Conservation (phyloP, 352 stramenopile genomes). For the Globisporangium acanthophoron region DNA sequence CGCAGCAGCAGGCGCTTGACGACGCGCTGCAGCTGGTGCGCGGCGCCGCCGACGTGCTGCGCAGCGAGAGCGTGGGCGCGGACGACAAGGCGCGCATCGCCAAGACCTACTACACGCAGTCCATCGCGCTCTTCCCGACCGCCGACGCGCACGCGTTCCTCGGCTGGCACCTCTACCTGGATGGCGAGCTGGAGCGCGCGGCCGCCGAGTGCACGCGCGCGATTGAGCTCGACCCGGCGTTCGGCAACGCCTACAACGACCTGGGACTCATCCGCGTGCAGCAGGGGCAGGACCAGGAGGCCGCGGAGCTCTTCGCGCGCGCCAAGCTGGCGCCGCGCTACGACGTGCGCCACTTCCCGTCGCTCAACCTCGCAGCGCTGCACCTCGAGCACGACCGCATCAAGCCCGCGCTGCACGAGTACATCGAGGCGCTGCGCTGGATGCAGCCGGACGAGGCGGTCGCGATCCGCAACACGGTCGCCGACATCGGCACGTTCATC, state of each 20-base stretch:
- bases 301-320: conserved; percentile 50
- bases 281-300: conserved; percentile 51
- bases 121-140: conserved; percentile 57
- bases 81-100: conserved; percentile 48
- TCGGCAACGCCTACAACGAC: conserved; percentile 74
- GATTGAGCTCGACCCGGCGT: conserved; percentile 59
- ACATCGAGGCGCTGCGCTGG: conserved; percentile 74
- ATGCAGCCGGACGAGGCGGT: conserved; percentile 42
- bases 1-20: conserved; percentile 27
- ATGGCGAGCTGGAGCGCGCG: conserved; percentile 47
- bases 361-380: conserved; percentile 55
- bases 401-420: conserved; percentile 60
- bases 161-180: conserved; percentile 61
- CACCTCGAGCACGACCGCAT: conserved; percentile 60
- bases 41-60: conserved; percentile 37
- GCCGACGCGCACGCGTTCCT: conserved; percentile 65
- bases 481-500: conserved; percentile 60
- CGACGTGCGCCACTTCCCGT: conserved; percentile 64
- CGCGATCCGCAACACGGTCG: conserved; percentile 64
- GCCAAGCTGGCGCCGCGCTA: conserved; percentile 55
- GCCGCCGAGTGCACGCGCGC: conserved; percentile 50
- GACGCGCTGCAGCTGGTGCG: conserved; percentile 54
- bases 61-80: conserved; percentile 33
- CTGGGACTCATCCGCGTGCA: conserved; percentile 59
- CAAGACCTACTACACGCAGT: conserved; percentile 65